A percentile compares a stretch with the other conserved stretches of the same genome.
Evolutionary conservation across 2,329 filamentous ascomycete genomes (phyloP).

Genomic region (Phyllosticta citribraziliensis): DNA sequence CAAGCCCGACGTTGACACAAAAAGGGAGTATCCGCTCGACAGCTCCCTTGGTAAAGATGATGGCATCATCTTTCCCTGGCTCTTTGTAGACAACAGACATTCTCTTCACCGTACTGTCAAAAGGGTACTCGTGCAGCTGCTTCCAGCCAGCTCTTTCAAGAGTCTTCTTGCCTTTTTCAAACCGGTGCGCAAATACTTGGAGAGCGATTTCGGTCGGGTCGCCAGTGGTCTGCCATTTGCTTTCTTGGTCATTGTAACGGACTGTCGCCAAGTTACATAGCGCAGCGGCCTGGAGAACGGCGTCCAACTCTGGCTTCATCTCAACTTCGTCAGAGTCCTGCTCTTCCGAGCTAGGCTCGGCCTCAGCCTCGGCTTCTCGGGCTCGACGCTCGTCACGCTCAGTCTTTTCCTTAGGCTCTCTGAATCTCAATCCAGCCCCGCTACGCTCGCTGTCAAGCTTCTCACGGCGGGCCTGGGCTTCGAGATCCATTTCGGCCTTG

Average conservation of each 20-base stretch:
- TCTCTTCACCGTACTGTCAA: slow-evolving; percentile 31
- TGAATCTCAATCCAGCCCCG: slow-evolving; percentile 17
- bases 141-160: slow-evolving; percentile 20
- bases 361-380: slow-evolving; percentile 1
- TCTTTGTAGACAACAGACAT: slow-evolving; percentile 31
- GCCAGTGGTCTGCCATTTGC: slow-evolving; percentile 25
- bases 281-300: slow-evolving; percentile 26
- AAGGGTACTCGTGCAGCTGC: slow-evolving; percentile 29
- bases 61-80: slow-evolving; percentile 19
- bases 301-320: slow-evolving; percentile 18
- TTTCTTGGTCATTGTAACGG: slow-evolving; percentile 32
- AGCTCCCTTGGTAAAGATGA: slow-evolving; percentile 31
- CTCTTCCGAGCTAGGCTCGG: slow-evolving; percentile 7
- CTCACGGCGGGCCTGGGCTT: slow-evolving; percentile 13
- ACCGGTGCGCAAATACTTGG: slow-evolving; percentile 29
- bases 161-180: slow-evolving; percentile 26
- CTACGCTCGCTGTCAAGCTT: slow-evolving; percentile 16
- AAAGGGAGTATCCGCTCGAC: slow-evolving; percentile 18
- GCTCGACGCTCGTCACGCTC: slow-evolving; percentile 13
- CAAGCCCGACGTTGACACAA: slow-evolving; percentile 26
- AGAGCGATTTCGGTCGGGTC: slow-evolving; percentile 32
- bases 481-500: slow-evolving; percentile 21
- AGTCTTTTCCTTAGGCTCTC: slow-evolving; percentile 21
- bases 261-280: slow-evolving; percentile 45
- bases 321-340: slow-evolving; percentile 18